Conservation (phyloP, 164 flowering plant genomes). For the Piper longum region DNA sequence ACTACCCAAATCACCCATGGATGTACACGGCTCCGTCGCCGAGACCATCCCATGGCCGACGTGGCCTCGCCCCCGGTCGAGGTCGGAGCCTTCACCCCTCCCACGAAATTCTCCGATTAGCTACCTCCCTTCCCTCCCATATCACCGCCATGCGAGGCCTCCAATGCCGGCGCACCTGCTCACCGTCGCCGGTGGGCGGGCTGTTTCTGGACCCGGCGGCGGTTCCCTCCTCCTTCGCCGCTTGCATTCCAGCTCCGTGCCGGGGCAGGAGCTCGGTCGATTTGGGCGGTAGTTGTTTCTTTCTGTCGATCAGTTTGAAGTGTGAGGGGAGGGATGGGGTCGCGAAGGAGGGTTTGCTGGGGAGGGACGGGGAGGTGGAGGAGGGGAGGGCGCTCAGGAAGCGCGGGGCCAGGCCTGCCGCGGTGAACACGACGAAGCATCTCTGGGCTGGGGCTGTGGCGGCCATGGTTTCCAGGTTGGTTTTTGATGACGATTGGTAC, state of each 20-base stretch:
- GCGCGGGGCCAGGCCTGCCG: constrained; percentile 19
- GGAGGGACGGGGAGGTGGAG: constrained; percentile 5
- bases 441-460: constrained; percentile 93
- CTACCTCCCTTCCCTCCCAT: background rate
- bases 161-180: constrained; percentile 11
- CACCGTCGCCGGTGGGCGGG: constrained; percentile 23
- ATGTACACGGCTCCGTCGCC: too few relatives aligned
- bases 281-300: constrained; percentile 10
- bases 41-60: too few relatives aligned
- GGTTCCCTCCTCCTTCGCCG: constrained; percentile 29
- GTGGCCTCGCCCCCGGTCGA: background rate
- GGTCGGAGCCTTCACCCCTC: background rate
- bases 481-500: background rate
- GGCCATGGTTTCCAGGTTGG: constrained; percentile 91
- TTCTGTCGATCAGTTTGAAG: constrained; percentile 47
- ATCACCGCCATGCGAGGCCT: constrained; percentile 24
- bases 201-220: constrained; percentile 40
- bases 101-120: background rate
- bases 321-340: constrained; percentile 21
- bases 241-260: constrained; percentile 16
- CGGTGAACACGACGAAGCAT: constrained; percentile 72
- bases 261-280: constrained; percentile 5
- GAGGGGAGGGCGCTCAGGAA: constrained; percentile 14
- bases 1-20: too few relatives aligned
- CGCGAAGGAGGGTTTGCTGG: constrained; percentile 18